These are phyloP conservation scores for Aegilops sharonensis DNA, from an alignment of 176 grass and related monocot species.

Conservation along the genomic window DNA sequence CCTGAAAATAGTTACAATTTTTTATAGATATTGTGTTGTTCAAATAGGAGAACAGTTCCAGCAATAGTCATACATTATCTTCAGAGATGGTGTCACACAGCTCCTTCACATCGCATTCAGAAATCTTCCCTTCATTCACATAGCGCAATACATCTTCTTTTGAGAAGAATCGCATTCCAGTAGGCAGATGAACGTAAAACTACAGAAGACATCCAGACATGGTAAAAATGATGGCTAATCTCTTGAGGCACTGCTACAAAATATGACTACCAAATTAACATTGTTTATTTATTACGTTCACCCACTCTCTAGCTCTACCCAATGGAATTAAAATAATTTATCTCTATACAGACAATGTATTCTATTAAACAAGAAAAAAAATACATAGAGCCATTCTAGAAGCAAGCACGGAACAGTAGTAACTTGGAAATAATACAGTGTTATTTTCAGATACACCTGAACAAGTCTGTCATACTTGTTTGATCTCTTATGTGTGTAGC, in stretches of 20 bases:
- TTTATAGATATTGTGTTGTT: background rate
- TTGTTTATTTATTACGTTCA: background rate
- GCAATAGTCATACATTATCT: conserved; percentile 38
- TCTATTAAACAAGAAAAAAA: background rate
- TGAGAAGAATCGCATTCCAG: conserved; percentile 39
- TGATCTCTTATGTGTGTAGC: conserved; percentile 11
- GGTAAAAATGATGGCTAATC: background rate
- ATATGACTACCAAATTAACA: background rate
- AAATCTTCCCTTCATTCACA: conserved; percentile 37
- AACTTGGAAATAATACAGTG: background rate
- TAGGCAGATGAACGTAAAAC: conserved; percentile 49
- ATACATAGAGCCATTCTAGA: background rate
- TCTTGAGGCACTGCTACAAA: background rate
- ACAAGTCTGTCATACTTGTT: background rate
- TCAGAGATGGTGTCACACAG: conserved; percentile 35
- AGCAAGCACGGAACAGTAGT: background rate
- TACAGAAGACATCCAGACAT: conserved; percentile 23
- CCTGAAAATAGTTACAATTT: background rate
- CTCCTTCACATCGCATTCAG: conserved; percentile 22
- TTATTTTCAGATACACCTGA: background rate
- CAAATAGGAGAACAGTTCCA: conserved; percentile 11
- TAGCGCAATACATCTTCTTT: conserved; percentile 51
- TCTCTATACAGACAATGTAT: background rate
- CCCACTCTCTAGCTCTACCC: background rate
- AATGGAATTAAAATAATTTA: background rate